These are phyloP conservation scores for Fusarium xyrophilum DNA, from an alignment of 2,329 filamentous ascomycete genomes.

Conservation along the genomic window DNA sequence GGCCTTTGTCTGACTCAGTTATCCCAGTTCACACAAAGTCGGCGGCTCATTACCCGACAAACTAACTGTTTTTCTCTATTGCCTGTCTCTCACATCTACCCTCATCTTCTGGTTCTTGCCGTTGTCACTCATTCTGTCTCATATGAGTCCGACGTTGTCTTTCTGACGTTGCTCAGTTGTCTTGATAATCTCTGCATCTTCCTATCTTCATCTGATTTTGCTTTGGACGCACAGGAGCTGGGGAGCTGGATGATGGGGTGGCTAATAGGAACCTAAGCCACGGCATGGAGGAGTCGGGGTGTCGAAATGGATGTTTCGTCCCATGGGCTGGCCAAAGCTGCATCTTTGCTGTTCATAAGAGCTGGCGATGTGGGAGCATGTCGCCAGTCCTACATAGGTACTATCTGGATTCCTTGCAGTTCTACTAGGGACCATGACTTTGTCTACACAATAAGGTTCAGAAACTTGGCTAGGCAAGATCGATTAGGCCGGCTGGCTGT, in stretches of 20 bases:
- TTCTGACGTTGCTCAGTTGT: conserved; percentile 22
- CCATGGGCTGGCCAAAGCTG: conserved; percentile 34
- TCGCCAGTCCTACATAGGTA: conserved; percentile 5
- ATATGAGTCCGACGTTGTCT: conserved; percentile 14
- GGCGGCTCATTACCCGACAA: conserved; percentile 34
- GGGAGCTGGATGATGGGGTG: conserved; percentile 41
- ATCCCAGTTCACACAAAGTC: conserved; percentile 43
- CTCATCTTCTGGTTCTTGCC: conserved; percentile 24
- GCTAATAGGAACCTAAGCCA: conserved; percentile 25
- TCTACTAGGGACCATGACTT: conserved; percentile 2
- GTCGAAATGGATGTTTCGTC: conserved; percentile 36
- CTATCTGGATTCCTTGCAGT: not conserved
- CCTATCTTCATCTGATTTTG: conserved; percentile 28
- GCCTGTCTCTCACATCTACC: conserved; percentile 29
- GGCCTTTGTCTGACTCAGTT: conserved; percentile 48
- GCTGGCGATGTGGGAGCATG: conserved; percentile 26
- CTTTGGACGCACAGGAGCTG: conserved; percentile 40
- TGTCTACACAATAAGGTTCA: not conserved
- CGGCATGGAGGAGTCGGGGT: conserved; percentile 43
- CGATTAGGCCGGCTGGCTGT: conserved; percentile 15
- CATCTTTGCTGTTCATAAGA: conserved; percentile 35
- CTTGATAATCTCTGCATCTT: conserved; percentile 28
- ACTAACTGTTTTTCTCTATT: conserved; percentile 39
- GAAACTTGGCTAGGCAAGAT: not conserved
- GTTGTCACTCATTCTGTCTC: conserved; percentile 17